Conservation (phyloP, 257 asterid genomes). For the Echites panduratus region DNA sequence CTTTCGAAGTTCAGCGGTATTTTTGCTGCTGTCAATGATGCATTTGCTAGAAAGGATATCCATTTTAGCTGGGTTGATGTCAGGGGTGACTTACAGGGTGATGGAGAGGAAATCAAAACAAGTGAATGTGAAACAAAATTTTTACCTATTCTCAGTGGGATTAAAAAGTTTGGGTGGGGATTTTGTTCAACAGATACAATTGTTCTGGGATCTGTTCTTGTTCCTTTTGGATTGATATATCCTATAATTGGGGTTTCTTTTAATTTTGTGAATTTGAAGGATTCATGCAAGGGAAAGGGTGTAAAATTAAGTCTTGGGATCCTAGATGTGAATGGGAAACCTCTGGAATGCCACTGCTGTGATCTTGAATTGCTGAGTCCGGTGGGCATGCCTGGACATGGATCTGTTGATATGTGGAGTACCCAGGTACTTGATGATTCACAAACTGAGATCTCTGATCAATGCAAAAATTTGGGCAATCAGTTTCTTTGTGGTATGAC, state of each 20-base stretch:
- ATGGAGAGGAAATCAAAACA: conserved; percentile 16
- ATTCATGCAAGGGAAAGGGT: conserved; percentile 18
- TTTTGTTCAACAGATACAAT: conserved; percentile 62
- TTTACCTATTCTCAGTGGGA: conserved; percentile 28
- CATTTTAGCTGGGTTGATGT: conserved; percentile 84
- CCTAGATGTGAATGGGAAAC: conserved; percentile 61
- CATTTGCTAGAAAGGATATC: conserved; percentile 47
- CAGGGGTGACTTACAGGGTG: conserved; percentile 21
- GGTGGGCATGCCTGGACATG: conserved; percentile 25
- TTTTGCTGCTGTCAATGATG: conserved; percentile 44
- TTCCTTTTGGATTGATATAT: conserved; percentile 78
- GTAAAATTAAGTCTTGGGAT: conserved; percentile 67
- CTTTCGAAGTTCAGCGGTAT: conserved; percentile 29
- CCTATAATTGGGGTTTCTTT: conserved; percentile 53
- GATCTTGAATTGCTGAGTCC: conserved; percentile 64
- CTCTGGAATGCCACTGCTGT: conserved; percentile 61
- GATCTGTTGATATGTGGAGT: conserved; percentile 26
- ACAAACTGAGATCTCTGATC: conserved; percentile 23
- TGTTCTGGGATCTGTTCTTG: conserved; percentile 61
- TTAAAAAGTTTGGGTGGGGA: conserved; percentile 65
- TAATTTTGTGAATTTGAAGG: conserved; percentile 27
- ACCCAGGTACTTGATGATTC: conserved; percentile 30
- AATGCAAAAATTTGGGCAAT: conserved; percentile 25
- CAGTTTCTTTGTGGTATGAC: conserved; percentile 34
- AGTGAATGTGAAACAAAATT: conserved; percentile 19